Conservation (phyloP, 805 yeast genomes). For the Cyberlindnera lachancei region DNA sequence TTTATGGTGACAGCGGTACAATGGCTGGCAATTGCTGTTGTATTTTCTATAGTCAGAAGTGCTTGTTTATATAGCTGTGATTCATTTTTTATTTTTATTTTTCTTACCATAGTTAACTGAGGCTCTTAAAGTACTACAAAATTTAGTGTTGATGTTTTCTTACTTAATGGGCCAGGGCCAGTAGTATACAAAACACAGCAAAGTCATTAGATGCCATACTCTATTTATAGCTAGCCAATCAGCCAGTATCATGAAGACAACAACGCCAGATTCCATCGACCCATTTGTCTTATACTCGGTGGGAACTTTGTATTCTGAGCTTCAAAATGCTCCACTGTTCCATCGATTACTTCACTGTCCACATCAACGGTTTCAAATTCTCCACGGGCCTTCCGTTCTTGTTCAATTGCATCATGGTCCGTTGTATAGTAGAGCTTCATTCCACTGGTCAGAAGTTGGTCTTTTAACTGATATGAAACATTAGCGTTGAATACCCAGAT, state of each 20-base stretch:
- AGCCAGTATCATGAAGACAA: too few relatives aligned
- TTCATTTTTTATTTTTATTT: background rate
- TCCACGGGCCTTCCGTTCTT: constrained; percentile 25
- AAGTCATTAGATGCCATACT: too few relatives aligned
- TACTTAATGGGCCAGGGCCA: too few relatives aligned
- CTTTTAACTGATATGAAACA: constrained; percentile 19
- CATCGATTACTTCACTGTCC: constrained; percentile 25
- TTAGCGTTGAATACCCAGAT: constrained; percentile 48
- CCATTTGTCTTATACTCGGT: constrained; percentile 9
- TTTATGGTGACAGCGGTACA: background rate
- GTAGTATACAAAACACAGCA: too few relatives aligned
- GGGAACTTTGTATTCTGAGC: constrained; percentile 31
- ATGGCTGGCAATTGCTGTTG: background rate
- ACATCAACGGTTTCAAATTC: constrained; percentile 34
- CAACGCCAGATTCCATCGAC: constrained; percentile 16
- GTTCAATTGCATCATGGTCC: constrained; percentile 21
- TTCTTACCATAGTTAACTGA: too few relatives aligned
- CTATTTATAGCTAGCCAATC: too few relatives aligned
- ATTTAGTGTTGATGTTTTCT: too few relatives aligned
- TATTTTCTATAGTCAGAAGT: too few relatives aligned
- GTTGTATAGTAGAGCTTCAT: constrained; percentile 40
- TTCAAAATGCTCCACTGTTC: constrained; percentile 24
- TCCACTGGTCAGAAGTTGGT: constrained; percentile 18
- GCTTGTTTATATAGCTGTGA: too few relatives aligned
- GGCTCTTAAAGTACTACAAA: too few relatives aligned